Base-by-base conservation (phyloP, 352 stramenopile species). In the Aphanomyces stellatus region DNA sequence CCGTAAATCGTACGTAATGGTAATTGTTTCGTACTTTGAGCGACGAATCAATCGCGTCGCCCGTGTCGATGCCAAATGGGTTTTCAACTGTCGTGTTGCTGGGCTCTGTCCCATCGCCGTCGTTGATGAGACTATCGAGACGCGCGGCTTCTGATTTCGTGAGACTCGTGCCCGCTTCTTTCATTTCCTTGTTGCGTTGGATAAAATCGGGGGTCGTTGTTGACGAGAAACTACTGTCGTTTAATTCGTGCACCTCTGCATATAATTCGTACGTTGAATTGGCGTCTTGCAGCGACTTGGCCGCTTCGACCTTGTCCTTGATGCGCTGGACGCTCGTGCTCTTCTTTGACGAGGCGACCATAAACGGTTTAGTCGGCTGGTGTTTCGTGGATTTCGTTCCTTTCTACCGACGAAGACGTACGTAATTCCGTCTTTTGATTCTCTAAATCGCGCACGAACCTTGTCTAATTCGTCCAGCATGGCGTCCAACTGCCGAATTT, bases 281-380 rank as follows among this genome's bases (percentile, higher is more conserved):
- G n/a, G n/a, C n/a, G 5, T 49, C 49, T 4, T 37, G 40, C 5
- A 59, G 2, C 13, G 28, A 46, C 33, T 67, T 67, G 25, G 60
- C 60, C 4, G 60, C 60, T 57, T 67, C 41, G 30, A 67, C 60
- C 37, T 67, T 59, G 43, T 67, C 46, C 27, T 67, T 67, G 30
- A 67, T 67, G 17, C 60, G 43, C 24, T 67, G 60, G 31, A 41
- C 60, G 25, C 41, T 59, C 11, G 11, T 59, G 24, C 24, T 60
- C 15, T 51, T 57, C 19, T 35, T 33, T 13, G 49, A 7, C 42
- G 42, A 22, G 4, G 17, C 30, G 2, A 43, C 13, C 51, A 60
- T 25, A 22, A 60, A 60, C 31, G 27, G 10, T n/a, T 60, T 60
- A 15, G 51, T 56, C n/a, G n/a, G n/a, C n/a, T n/a, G n/a, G n/a